Base-by-base conservation (phyloP, 2,329 filamentous ascomycete species). In the Parafenestella ontariensis region DNA sequence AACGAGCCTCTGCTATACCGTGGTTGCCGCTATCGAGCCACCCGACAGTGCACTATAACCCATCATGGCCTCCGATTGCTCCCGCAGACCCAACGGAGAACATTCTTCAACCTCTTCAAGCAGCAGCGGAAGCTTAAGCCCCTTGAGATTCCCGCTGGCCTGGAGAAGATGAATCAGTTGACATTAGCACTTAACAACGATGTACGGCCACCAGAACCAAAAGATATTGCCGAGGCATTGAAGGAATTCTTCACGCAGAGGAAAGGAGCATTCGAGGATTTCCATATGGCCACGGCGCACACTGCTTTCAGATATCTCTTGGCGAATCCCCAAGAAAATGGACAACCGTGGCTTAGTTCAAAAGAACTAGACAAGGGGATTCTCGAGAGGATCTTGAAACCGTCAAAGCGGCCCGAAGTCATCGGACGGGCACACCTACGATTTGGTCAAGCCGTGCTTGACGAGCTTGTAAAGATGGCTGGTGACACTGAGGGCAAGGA, bases 101-200 rank as follows among this genome's bases (percentile, higher is more conserved):
- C 83, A 3, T 86, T 93, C 53, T 82, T 92, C 65, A 82, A 92
- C 42, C 84, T 90, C 58, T 85, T 90, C 61, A 86, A 87, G 64
- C 78, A 85, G 9, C 82, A 86, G 17, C 81, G 85, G 49, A 73
- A 72, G 54, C 76, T 87, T 39, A 88, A 86, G 71, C 81, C 85
- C 20, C 81, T 87, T 46, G 82, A 87, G 64, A 79, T 87, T 56
- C 89, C 87, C 66, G 89, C 86, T 0, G 92, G 92, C 48, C 85
- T 92, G 67, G 85, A 87, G 60, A 84, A 83, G 15, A 85, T 96
- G 78, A 83, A 90, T 65, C 84, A 90, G 54, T 84, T 91, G 72
- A 80, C 84, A 47, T 85, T 85, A 62, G 84, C 86, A 56, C 78
- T 88, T 62, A 81, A 84, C 46, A 83, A 90, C 51, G 82, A 84